Percentiles rank a stretch among this genome's conserved stretches.
phyloP scores from a whole-genome alignment of 495 filamentous ascomycete genomes.

The Pseudevernia furfuracea region DNA sequence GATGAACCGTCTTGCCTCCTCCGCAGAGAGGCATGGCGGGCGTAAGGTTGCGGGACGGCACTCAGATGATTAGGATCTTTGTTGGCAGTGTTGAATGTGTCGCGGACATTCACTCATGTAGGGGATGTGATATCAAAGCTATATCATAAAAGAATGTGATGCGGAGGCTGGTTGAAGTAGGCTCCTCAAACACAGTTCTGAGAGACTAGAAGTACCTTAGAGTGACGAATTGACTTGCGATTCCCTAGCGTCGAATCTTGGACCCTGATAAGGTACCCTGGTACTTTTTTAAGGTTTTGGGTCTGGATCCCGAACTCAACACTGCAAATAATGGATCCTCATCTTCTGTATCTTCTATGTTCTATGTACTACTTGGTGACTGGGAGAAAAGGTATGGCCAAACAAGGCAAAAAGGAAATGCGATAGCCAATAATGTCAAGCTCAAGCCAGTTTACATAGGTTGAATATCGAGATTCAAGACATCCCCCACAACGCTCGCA shows the following conservation, averaged over 20 bases:
- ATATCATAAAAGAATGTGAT: constrained; percentile 1
- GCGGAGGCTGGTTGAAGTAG: constrained; percentile 1
- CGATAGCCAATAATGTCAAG: not conserved
- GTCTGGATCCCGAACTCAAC: not conserved
- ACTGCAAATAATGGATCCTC: not conserved
- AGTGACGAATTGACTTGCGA: constrained; percentile 1
- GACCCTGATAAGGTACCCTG: no score
- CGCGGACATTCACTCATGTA: not conserved
- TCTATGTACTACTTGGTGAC: no score
- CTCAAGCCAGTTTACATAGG: not conserved
- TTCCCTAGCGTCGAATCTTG: not conserved
- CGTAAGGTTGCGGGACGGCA: constrained; percentile 6
- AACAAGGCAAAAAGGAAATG: no score
- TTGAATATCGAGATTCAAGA: no score
- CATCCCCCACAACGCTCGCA: not conserved
- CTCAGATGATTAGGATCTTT: not conserved
- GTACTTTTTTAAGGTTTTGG: not conserved
- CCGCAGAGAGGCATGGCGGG: constrained; percentile 46
- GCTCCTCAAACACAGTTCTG: not conserved
- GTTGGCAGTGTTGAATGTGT: not conserved
- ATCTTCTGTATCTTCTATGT: no score
- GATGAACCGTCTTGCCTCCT: constrained; percentile 73
- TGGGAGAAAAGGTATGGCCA: no score
- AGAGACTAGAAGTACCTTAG: no score
- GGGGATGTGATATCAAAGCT: not conserved